Evolutionary conservation across 83 land plant genomes (phyloP), one percentile per base, ranked within the genome.

Genomic region (Picea engelmannii): DNA sequence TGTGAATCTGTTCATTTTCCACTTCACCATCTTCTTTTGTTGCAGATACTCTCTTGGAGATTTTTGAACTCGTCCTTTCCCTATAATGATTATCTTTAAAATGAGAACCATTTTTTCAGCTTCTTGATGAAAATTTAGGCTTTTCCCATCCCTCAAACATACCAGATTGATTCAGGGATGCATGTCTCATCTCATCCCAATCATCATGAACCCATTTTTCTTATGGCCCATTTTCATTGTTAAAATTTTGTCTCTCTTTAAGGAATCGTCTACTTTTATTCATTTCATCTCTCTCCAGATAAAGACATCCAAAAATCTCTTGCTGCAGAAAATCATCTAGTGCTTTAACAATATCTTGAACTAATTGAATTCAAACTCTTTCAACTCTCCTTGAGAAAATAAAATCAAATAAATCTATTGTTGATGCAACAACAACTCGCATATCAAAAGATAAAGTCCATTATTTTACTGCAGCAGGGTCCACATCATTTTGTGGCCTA

Each of bases 381-480:
- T 71, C 40, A 20, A 83, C 86, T 80, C 84, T 85, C 24, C 83
- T 86, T 9, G 88, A 86, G 65, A 86, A 83, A 66, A 86, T 86
- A 58, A 83, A 86, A 69, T 71, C 67, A 58, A 84, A 35, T 4
- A 86, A 62, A 62, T 86, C 88, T 58, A 79, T 49, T 25, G 88
- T 79, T 8, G 88, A 76, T 21, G 88, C 85, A 55, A 86, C 88
- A 44, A 83, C 88, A 38, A 83, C 88, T 55, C 86, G 82, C 62
- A 81, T 84, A 74, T 86, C 86, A 80, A 86, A 83, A 10, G 87
- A 75, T 66, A 78, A 75, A 70, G 38, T 63, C 7, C 44, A 76
- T 25, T 71, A 75, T 62, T 81, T 78, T 66, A 77, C 79, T 82
- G 68, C 69, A 24, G 59, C 67, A 55, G 70, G 63, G 15, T 74